Conservation (phyloP, 495 filamentous ascomycete genomes). For the Immersiella caudata region DNA sequence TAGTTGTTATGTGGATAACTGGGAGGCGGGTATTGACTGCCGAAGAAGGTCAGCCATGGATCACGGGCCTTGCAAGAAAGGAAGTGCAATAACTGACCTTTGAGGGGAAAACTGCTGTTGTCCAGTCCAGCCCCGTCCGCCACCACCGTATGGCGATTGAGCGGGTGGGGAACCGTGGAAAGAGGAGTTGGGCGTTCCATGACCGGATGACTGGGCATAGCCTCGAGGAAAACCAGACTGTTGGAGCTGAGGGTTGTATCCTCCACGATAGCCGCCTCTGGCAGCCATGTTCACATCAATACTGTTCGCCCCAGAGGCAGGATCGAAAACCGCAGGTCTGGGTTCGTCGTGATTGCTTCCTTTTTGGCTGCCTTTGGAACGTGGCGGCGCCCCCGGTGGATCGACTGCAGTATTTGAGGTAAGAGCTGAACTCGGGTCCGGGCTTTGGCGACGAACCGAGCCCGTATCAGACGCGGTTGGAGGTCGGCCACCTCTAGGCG, state of each 20-base stretch:
- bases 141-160: constrained; percentile 66
- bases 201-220: constrained; percentile 61
- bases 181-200: constrained; percentile 61
- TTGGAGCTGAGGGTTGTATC: constrained; percentile 37
- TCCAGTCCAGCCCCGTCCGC: constrained; percentile 59
- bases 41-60: constrained; percentile 19
- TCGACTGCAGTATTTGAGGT: constrained; percentile 29
- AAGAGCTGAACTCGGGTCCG: constrained; percentile 31
- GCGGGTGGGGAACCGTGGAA: constrained; percentile 68
- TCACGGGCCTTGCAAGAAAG: background rate
- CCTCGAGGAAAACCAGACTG: constrained; percentile 44
- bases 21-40: constrained; percentile 57
- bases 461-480: constrained; percentile 41
- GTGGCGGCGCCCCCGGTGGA: constrained; percentile 42
- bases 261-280: constrained; percentile 44
- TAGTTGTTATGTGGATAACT: constrained; percentile 59
- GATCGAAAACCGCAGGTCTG: constrained; percentile 34
- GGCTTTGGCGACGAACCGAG: constrained; percentile 38
- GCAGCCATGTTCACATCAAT: constrained; percentile 51
- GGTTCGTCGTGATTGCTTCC: constrained; percentile 40
- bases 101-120: constrained; percentile 61
- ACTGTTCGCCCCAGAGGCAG: constrained; percentile 51
- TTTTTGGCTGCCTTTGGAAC: constrained; percentile 41
- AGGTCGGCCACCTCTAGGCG: constrained; percentile 35
- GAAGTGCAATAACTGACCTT: constrained; percentile 51